A percentile compares a stretch with the other conserved stretches of the same genome.
These are phyloP conservation scores for Chrysopogon serrulatus DNA, from an alignment of 176 grass and related monocot genomes.

Conservation along the genomic window DNA sequence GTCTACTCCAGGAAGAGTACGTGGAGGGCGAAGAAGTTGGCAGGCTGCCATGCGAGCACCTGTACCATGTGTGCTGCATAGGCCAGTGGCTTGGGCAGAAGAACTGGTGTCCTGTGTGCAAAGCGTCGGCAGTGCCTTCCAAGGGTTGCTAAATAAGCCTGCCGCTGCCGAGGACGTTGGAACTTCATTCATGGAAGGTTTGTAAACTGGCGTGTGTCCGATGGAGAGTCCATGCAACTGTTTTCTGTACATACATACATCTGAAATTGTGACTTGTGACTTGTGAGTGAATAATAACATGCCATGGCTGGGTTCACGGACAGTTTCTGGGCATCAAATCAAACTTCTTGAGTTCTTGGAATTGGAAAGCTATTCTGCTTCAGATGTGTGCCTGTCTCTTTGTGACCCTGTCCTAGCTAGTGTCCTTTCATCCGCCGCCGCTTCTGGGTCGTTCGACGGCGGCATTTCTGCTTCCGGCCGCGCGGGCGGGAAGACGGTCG, in stretches of 20 bases:
- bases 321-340: background rate
- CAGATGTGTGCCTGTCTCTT: too few relatives aligned
- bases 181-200: too few relatives aligned
- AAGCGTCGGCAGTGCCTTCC: slow-evolving; percentile 40
- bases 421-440: too few relatives aligned
- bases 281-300: slow-evolving; percentile 17
- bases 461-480: too few relatives aligned
- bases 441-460: too few relatives aligned
- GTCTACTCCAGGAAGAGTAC: slow-evolving; percentile 60
- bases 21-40: slow-evolving; percentile 45
- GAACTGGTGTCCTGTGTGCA: slow-evolving; percentile 74
- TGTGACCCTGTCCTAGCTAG: too few relatives aligned
- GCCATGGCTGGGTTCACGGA: background rate
- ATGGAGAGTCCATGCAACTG: background rate
- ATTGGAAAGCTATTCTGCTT: background rate
- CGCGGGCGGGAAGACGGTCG: too few relatives aligned
- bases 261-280: background rate
- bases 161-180: background rate
- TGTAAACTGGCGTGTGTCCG: background rate
- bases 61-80: slow-evolving; percentile 64
- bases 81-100: slow-evolving; percentile 65
- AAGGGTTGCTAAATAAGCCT: background rate
- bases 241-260: too few relatives aligned
- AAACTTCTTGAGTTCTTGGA: background rate
- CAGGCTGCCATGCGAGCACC: slow-evolving; percentile 52